A percentile compares a stretch with the other conserved stretches of the same genome.
phyloP scores from a whole-genome alignment of 257 asterid species.

The Handroanthus guayacan region DNA sequence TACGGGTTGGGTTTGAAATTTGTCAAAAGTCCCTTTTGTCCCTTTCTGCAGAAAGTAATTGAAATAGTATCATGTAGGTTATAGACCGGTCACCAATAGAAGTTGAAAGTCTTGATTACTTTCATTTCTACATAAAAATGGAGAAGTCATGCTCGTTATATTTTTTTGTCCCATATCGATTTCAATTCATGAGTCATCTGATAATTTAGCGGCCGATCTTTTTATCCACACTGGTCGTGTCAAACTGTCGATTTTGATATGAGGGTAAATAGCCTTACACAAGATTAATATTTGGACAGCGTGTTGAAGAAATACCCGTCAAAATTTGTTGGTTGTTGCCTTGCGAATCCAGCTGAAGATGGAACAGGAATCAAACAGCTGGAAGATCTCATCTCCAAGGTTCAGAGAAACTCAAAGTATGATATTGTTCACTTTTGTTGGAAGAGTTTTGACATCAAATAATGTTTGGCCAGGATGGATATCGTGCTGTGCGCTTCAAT shows the following conservation, averaged over 20 bases:
- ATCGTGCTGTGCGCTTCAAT: conserved; percentile 90
- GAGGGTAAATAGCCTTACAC: conserved; percentile 22
- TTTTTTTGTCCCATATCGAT: background rate
- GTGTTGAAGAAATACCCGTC: conserved; percentile 78
- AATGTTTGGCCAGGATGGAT: conserved; percentile 68
- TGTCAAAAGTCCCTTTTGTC: background rate
- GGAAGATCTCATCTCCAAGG: conserved; percentile 72
- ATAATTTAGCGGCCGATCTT: background rate
- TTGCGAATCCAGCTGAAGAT: conserved; percentile 90
- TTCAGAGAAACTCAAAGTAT: conserved; percentile 27
- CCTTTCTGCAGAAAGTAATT: background rate
- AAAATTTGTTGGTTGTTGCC: conserved; percentile 87
- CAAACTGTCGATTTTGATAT: background rate
- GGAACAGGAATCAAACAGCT: conserved; percentile 74
- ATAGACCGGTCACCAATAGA: background rate
- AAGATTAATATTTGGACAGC: conserved; percentile 47
- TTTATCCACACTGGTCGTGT: background rate
- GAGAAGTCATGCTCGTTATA: background rate
- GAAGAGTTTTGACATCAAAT: conserved; percentile 26
- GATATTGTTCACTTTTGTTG: background rate
- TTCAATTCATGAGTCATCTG: background rate
- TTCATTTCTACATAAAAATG: conserved; percentile 17
- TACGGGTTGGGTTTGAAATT: background rate
- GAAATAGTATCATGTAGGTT: background rate
- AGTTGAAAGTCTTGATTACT: background rate